Evolutionary conservation across 1,284 basidiomycete species (phyloP).

Genomic region (Tremellales sp.): DNA sequence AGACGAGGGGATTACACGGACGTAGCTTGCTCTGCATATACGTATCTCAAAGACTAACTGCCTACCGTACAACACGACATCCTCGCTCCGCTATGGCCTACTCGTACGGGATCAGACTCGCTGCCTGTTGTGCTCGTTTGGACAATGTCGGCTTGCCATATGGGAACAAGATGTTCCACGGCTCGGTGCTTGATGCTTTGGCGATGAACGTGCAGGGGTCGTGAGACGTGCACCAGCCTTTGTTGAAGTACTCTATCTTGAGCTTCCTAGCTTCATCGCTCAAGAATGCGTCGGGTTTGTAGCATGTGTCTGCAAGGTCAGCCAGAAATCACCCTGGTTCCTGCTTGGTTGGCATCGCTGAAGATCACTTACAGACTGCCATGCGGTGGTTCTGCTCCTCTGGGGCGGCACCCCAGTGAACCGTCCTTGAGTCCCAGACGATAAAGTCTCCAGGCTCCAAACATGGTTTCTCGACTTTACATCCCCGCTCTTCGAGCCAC

Average conservation of each 20-base stretch:
- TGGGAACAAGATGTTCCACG: slow-evolving; percentile 11
- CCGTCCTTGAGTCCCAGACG: slow-evolving; percentile 27
- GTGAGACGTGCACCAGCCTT: slow-evolving; percentile 20
- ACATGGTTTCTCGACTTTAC: slow-evolving; percentile 26
- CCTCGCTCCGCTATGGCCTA: no score
- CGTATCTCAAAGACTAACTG: no score
- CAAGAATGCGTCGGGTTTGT: slow-evolving; percentile 19
- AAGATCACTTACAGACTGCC: slow-evolving; percentile 13
- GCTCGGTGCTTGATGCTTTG: background rate
- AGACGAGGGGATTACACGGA: no score
- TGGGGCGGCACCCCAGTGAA: slow-evolving; percentile 21
- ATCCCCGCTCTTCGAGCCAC: slow-evolving; percentile 33
- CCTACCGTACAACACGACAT: no score
- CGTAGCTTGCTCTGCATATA: no score
- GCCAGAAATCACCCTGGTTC: background rate
- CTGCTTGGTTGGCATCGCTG: background rate
- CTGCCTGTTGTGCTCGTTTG: slow-evolving; percentile 10
- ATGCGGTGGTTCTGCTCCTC: slow-evolving; percentile 14
- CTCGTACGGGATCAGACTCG: slow-evolving; percentile 14
- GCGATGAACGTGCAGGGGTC: slow-evolving; percentile 22
- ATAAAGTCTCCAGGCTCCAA: slow-evolving; percentile 28
- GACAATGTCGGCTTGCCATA: slow-evolving; percentile 9
- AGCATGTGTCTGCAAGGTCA: slow-evolving; percentile 13
- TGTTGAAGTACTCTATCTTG: slow-evolving; percentile 14
- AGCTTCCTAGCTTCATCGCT: slow-evolving; percentile 18